phyloP scores from a whole-genome alignment of 1,284 basidiomycete genomes.

The Laetiporus sulphureus region DNA sequence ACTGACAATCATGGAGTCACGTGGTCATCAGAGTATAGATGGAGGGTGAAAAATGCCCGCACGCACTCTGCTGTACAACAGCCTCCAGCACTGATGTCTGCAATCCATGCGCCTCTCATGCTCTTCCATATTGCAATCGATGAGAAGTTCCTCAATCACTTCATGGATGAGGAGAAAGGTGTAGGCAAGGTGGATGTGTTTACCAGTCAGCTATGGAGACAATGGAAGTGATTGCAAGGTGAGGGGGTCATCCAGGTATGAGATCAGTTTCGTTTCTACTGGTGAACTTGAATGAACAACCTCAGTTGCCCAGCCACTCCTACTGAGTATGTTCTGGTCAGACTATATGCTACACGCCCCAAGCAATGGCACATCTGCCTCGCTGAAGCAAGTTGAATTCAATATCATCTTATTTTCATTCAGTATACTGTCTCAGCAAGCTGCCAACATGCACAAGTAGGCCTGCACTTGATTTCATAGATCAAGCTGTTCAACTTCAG shows the following conservation, averaged over 20 bases:
- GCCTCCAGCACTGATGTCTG: conserved; percentile 53
- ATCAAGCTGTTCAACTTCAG: neutral
- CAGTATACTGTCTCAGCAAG: conserved; percentile 73
- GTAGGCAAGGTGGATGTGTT: conserved; percentile 87
- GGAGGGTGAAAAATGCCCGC: too few species aligned
- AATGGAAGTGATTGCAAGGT: conserved; percentile 74
- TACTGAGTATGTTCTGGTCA: conserved; percentile 91
- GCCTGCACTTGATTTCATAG: conserved; percentile 9
- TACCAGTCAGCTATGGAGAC: conserved; percentile 78
- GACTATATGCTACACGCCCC: conserved; percentile 88
- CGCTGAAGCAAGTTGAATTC: conserved; percentile 95
- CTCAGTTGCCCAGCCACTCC: conserved; percentile 50
- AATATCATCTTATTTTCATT: conserved; percentile 96
- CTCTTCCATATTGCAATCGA: conserved; percentile 84
- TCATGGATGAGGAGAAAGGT: conserved; percentile 74
- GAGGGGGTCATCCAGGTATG: conserved; percentile 44
- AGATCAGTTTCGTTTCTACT: neutral
- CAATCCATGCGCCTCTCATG: conserved; percentile 86
- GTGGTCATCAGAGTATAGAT: too few species aligned
- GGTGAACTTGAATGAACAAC: neutral
- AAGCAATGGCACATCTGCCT: conserved; percentile 30
- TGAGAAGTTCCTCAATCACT: conserved; percentile 69
- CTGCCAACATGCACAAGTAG: conserved; percentile 75
- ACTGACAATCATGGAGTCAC: too few species aligned
- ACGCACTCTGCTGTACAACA: conserved; percentile 37